Evolutionary conservation across 495 filamentous ascomycete genomes (phyloP), one percentile per base, ranked within the genome.

Genomic region (Schizothecium vesticola): DNA sequence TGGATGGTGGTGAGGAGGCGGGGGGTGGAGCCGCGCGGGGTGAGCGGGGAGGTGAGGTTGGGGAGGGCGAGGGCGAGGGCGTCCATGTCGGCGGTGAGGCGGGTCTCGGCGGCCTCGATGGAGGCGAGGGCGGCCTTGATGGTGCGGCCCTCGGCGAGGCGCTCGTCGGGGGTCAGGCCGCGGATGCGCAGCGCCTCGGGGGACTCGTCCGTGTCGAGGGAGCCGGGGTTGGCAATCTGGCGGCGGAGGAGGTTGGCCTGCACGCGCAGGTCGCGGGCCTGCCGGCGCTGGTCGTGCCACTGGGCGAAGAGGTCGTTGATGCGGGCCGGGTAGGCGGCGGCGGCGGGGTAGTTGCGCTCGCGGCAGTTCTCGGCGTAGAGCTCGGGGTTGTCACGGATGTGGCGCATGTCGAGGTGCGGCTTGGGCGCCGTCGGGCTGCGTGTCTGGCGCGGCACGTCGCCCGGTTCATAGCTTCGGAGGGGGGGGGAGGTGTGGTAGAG

Each of bases 281-380:
- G 78, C 24, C 73, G 76, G 68, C 90, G 87, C 16, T 84, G 76
- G 21, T 75, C 76, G 28, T 88, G 83, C 78, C 88, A 88, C 78
- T 92, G 81, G 1, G 89, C 86, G 72, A 89, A 89, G 9, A 96
- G 82, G 26, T 84, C 76, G 64, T 88, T 83, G 66, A 99, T 97
- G 63, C 81, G 84, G 31, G 80, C 80, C 1, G 94, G 90, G 70
- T 90, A 86, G 3, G 82, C 73, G 16, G 87, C 82, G 67, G 92
- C 88, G 16, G 82, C 73, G 62, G 85, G 80, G 79, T 97, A 97
- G 77, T 97, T 97, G 63, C 95, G 87, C 63, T 92, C 88, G 65
- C 90, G 69, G 76, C 92, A 96, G 76, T 96, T 99, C 67, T 90
- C 82, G 67, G 87, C 80, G 82, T 97, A 90, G 57, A 95, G 83